Base-by-base conservation (phyloP, 805 yeast genomes). In the Hanseniaspora clermontiae region DNA sequence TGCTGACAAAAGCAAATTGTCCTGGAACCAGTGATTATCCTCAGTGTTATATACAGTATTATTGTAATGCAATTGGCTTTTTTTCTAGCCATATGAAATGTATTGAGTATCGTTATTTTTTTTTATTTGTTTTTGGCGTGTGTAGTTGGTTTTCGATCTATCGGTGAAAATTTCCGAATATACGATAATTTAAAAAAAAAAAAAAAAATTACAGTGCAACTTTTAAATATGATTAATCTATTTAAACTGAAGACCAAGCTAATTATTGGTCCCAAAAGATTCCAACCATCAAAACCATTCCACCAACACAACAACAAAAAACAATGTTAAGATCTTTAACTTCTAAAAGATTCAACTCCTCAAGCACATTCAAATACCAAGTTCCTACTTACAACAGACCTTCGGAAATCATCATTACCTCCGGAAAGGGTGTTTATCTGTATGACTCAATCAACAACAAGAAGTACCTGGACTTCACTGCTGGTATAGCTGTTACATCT, bases 401-500 rank as follows among this genome's bases (percentile, higher is more conserved):
- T 12, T 74, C 80, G 48, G 66, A 67, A 54, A 69, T 89, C 51
- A 85, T 88, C 17, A 75, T 91, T 57, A 81, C 84, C 50, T 83
- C 82, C 59, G 98, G 96, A 38, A 70, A 80, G 62, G 96, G 95
- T 19, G 79, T 89, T n/a, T 74, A 74, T 55, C 67, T 93, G 55
- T 89, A 82, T 74, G 98, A 93, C 68, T 70, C 66, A 49, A 70
- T 84, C 50, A 88, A 87, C 63, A 84, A 84, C 59, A 76, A 80
- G 42, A 77, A 83, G 66, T 93, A 83, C 65, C 76, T 93, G 51
- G 98, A 93, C 67, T 91, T 93, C 70, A 83, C 91, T 1, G 89
- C 97, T 1, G 98, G 98, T 54, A 91, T 93, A 62, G 97, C 98
- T 0, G 98, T 93, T 15, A 91, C 96, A n/a, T 83, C 87, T 0